phyloP scores from a whole-genome alignment of 495 filamentous ascomycete genomes.

The Sordaria brevicollis region DNA sequence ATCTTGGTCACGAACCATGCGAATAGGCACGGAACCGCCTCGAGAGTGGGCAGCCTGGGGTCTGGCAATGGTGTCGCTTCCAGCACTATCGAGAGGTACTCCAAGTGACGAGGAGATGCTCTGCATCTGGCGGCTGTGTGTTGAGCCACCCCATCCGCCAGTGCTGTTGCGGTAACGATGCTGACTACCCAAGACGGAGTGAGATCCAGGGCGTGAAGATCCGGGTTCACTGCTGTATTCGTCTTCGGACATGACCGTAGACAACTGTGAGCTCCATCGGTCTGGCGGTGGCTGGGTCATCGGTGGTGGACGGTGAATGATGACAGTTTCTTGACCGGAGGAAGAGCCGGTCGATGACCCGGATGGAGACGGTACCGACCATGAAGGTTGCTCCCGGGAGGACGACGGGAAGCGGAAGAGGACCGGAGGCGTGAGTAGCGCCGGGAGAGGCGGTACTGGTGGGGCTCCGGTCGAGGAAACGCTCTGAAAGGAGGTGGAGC shows the following conservation, averaged over 20 bases:
- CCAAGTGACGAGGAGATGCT: constrained; percentile 43
- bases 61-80: constrained; percentile 31
- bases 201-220: constrained; percentile 34
- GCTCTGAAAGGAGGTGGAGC: constrained; percentile 35
- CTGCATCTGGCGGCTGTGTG: constrained; percentile 38
- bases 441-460: constrained; percentile 27
- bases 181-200: constrained; percentile 21
- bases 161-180: constrained; percentile 26
- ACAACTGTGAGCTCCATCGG: constrained; percentile 66
- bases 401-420: constrained; percentile 12
- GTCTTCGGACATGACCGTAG: constrained; percentile 61
- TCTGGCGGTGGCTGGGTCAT: constrained; percentile 31
- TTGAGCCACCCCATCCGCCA: constrained; percentile 23
- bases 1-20: constrained; percentile 39
- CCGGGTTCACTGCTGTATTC: constrained; percentile 30
- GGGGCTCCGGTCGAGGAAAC: constrained; percentile 26
- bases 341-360: constrained; percentile 14
- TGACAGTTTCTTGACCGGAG: constrained; percentile 2
- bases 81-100: constrained; percentile 23
- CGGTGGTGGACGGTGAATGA: constrained; percentile 13
- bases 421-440: constrained; percentile 21
- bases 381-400: constrained; percentile 15
- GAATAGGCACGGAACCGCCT: constrained; percentile 19
- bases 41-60: constrained; percentile 25
- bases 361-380: constrained; percentile 9